phyloP scores from a whole-genome alignment of 2,329 filamentous ascomycete species.

The Aspergillus latus region DNA sequence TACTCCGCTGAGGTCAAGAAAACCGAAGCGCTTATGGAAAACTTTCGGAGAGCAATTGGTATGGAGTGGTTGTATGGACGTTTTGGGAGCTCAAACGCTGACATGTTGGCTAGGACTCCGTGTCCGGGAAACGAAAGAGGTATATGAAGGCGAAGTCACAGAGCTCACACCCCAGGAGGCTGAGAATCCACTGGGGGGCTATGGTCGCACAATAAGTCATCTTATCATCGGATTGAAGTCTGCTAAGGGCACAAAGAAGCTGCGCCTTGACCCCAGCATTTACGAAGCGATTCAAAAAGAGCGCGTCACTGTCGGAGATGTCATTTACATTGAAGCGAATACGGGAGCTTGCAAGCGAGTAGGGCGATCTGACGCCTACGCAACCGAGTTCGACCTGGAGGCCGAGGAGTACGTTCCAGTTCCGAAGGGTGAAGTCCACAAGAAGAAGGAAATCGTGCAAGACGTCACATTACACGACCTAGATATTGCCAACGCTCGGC shows the following conservation, averaged over 20 bases:
- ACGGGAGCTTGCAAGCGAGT: constrained; percentile 97
- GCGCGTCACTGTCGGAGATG: constrained; percentile 90
- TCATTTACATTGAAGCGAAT: constrained; percentile 99
- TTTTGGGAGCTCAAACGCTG: constrained; percentile 11
- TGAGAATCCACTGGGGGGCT: constrained; percentile 94
- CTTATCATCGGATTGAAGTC: constrained; percentile 93
- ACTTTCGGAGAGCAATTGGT: constrained; percentile 95
- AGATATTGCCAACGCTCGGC: constrained; percentile 90
- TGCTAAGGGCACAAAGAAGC: constrained; percentile 94
- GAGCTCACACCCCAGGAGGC: constrained; percentile 97
- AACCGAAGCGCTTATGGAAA: constrained; percentile 98
- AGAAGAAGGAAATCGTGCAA: constrained; percentile 99
- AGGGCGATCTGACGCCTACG: constrained; percentile 92
- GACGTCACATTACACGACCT: constrained; percentile 97
- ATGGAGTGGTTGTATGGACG: constrained; percentile 19
- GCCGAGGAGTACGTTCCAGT: constrained; percentile 99
- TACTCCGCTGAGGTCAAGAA: constrained; percentile 99
- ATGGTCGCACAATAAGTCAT: constrained; percentile 96
- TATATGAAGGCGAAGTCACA: constrained; percentile 98
- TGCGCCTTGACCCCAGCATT: constrained; percentile 93
- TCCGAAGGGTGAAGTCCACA: constrained; percentile 97
- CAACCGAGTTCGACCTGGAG: constrained; percentile 97
- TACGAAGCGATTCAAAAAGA: constrained; percentile 99
- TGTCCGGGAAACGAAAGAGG: constrained; percentile 97
- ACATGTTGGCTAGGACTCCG: constrained; percentile 61